Evolutionary conservation across 148 eudicot species (phyloP).

Genomic region (Euryodendron excelsum): DNA sequence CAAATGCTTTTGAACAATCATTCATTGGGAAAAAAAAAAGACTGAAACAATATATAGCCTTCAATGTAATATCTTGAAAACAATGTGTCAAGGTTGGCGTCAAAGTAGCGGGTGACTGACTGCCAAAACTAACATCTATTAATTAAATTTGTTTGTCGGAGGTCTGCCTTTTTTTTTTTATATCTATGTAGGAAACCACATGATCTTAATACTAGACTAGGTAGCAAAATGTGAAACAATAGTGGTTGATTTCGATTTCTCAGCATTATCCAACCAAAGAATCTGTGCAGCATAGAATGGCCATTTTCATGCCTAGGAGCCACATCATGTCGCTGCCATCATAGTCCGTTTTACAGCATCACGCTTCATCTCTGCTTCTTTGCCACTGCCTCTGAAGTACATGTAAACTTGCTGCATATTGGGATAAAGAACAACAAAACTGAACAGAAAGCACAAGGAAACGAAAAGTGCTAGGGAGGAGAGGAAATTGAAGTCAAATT

Average conservation of each 20-base stretch:
- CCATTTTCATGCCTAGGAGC: not conserved
- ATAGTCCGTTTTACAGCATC: slow-evolving; percentile 53
- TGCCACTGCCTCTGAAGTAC: slow-evolving; percentile 69
- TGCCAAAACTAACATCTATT: not conserved
- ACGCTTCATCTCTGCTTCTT: slow-evolving; percentile 54
- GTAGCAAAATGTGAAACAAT: not conserved
- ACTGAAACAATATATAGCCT: not conserved
- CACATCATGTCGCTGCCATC: slow-evolving; percentile 49
- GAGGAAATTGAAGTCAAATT: not conserved
- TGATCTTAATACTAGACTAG: not conserved
- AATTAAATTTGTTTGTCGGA: not conserved
- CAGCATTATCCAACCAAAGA: slow-evolving; percentile 13
- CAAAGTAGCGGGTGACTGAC: not conserved
- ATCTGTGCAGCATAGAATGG: not conserved
- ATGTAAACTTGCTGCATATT: slow-evolving; percentile 59
- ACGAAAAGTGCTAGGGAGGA: not conserved
- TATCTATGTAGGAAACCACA: not conserved
- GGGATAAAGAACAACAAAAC: not conserved
- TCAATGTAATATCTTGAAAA: not conserved
- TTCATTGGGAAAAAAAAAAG: not conserved
- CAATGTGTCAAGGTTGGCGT: not conserved
- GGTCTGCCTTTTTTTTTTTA: not conserved
- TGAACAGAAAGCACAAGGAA: not conserved
- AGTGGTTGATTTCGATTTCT: not conserved
- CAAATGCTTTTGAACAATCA: not conserved